Evolutionary conservation across 345 rosid genomes (phyloP), one percentile per base, ranked within the genome.

Genomic region (Stellera chamaejasme): DNA sequence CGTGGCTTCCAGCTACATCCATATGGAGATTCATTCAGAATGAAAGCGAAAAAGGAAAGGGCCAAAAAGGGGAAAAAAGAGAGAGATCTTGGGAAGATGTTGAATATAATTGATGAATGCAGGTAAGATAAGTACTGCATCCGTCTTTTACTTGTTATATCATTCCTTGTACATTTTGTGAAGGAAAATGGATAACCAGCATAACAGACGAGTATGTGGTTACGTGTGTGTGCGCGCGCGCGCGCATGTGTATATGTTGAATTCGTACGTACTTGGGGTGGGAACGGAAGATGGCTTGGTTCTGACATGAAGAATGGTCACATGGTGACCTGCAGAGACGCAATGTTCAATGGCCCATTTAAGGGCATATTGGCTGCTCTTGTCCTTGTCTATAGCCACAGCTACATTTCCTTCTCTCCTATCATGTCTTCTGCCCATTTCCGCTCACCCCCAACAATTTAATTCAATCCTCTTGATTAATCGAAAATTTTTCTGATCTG

Each of bases 381-480:
- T 91, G 65, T 91, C 95, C 64, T 60, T 83, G 67, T 88, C 90
- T 2, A 88, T 66, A 12, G 95, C 98, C 55, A 88, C 84, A 0
- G 77, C 82, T 13, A 83, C 58, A 15, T 2, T 61, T 11, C 50
- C 75, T 10, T 75, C 82, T 43, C 27, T 64, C 36, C 47, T 59
- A 36, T 10, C 56, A 2, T 23, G 49, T 59, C 60, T 58, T 69
- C 55, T 63, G 0, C 46, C 45, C 61, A 59, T 68, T 28, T 36
- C 54, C 50, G 53, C 48, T 50, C 27, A 52, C 26, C 43, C 5
- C 39, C 39, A 32, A 4, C 39, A 32, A 32, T 32, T 32, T 7
- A 32, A 32, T 32, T 7, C 39, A 32, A 32, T 32, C 7, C 39
- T 7, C 7, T 4, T 3, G 39, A 32, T 32, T 32, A 32, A 32